phyloP scores from a whole-genome alignment of 306 rosid genomes.

The Acacia crassicarpa region DNA sequence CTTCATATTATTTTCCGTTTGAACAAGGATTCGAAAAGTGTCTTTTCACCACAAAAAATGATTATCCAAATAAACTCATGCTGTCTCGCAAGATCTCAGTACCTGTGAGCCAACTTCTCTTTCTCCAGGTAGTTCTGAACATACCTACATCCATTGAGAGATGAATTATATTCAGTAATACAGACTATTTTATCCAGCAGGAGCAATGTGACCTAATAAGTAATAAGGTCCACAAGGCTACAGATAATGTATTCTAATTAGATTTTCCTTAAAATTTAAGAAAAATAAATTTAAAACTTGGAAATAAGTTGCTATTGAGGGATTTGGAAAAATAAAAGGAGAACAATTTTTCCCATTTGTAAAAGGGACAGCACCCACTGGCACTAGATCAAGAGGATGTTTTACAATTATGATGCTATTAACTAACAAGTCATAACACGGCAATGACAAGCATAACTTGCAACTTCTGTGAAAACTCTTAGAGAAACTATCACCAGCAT shows the following conservation, averaged over 20 bases:
- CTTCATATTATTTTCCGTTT: background rate
- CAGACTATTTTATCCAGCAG: background rate
- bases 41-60: background rate
- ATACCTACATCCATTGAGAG: constrained; percentile 49
- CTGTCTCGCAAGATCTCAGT: background rate
- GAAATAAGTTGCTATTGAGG: background rate
- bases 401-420: background rate
- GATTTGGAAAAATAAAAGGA: background rate
- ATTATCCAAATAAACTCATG: background rate
- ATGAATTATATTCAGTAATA: background rate
- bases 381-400: background rate
- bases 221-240: background rate
- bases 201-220: background rate
- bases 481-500: background rate
- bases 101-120: constrained; percentile 54
- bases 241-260: background rate
- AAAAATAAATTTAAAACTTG: background rate
- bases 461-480: background rate
- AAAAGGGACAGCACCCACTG: background rate
- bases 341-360: background rate
- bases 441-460: background rate
- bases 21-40: background rate
- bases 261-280: background rate
- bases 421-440: background rate
- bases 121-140: constrained; percentile 56